phyloP scores from a whole-genome alignment of 495 filamentous ascomycete genomes.

The Penicillium verhagenii region DNA sequence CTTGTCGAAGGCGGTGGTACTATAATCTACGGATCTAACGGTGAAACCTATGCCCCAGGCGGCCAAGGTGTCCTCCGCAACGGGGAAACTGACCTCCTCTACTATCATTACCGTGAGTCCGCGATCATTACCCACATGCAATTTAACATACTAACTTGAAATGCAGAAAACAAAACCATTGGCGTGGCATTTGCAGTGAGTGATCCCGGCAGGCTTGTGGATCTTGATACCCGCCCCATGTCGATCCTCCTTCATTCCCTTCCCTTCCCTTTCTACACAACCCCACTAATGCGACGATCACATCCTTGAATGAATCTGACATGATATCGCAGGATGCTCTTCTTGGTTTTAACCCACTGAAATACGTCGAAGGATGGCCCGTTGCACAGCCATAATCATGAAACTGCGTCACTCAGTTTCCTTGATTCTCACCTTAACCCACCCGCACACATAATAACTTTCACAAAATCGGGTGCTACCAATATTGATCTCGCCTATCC shows the following conservation, averaged over 20 bases:
- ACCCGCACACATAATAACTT: neutral
- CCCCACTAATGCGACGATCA: too few relatives aligned
- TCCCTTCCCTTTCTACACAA: slow-evolving; percentile 13
- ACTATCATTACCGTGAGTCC: slow-evolving; percentile 48
- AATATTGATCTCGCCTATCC: neutral
- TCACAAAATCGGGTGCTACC: neutral
- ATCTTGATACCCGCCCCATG: slow-evolving; percentile 10
- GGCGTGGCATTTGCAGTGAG: slow-evolving; percentile 41
- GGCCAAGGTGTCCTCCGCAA: slow-evolving; percentile 42
- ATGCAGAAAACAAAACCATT: slow-evolving; percentile 42
- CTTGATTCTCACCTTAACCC: neutral
- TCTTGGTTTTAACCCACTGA: slow-evolving; percentile 42
- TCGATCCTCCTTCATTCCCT: slow-evolving; percentile 21
- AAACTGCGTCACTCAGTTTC: slow-evolving; percentile 1
- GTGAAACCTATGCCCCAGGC: slow-evolving; percentile 47
- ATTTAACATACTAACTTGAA: slow-evolving; percentile 10
- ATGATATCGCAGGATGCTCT: slow-evolving; percentile 33
- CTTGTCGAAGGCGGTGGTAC: slow-evolving; percentile 44
- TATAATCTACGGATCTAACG: slow-evolving; percentile 46
- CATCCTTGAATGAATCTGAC: slow-evolving; percentile 14
- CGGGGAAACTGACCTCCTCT: slow-evolving; percentile 39
- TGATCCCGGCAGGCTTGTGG: slow-evolving; percentile 13
- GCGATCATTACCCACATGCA: neutral
- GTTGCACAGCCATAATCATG: slow-evolving; percentile 24
- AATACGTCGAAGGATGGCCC: slow-evolving; percentile 47